These are phyloP conservation scores for Acanthamoeba culbertsoni DNA, from an alignment of 208 protist genomes.

Conservation along the genomic window DNA sequence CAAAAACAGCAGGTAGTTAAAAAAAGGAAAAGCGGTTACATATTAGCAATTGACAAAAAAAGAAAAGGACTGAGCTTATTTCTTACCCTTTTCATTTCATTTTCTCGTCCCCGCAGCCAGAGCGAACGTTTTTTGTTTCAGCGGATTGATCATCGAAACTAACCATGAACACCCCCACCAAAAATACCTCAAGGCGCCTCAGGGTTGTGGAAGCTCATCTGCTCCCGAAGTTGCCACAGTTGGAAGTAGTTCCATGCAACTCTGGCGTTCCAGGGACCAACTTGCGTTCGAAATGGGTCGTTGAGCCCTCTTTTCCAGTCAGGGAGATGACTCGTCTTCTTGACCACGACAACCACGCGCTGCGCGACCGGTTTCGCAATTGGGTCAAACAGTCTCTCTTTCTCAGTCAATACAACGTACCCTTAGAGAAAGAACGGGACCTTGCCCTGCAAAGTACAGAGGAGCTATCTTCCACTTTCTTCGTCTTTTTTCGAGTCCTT, in stretches of 20 bases:
- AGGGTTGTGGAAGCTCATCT: not conserved
- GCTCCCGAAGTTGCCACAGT: not conserved
- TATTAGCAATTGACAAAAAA: too few relatives aligned
- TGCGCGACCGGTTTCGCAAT: not conserved
- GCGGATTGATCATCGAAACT: too few relatives aligned
- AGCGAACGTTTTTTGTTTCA: too few relatives aligned
- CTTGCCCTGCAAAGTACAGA: conserved; percentile 59
- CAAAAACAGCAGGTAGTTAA: too few relatives aligned
- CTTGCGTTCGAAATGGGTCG: not conserved
- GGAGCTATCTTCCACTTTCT: not conserved
- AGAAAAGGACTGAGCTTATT: too few relatives aligned
- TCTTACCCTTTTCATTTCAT: too few relatives aligned
- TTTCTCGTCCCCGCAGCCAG: too few relatives aligned
- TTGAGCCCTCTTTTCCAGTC: conserved; percentile 13
- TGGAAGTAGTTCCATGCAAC: not conserved
- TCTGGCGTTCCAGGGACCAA: not conserved
- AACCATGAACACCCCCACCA: too few relatives aligned
- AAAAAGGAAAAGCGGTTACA: too few relatives aligned
- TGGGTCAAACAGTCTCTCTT: conserved; percentile 24
- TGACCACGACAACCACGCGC: conserved; percentile 64
- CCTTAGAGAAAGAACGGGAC: conserved; percentile 59
- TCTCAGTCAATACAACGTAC: conserved; percentile 49
- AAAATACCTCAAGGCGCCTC: too few relatives aligned
- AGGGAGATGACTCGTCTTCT: not conserved
- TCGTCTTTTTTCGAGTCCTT: too few relatives aligned